Evolutionary conservation across 2,329 filamentous ascomycete species (phyloP).

Genomic region (Cladosporium sp.): DNA sequence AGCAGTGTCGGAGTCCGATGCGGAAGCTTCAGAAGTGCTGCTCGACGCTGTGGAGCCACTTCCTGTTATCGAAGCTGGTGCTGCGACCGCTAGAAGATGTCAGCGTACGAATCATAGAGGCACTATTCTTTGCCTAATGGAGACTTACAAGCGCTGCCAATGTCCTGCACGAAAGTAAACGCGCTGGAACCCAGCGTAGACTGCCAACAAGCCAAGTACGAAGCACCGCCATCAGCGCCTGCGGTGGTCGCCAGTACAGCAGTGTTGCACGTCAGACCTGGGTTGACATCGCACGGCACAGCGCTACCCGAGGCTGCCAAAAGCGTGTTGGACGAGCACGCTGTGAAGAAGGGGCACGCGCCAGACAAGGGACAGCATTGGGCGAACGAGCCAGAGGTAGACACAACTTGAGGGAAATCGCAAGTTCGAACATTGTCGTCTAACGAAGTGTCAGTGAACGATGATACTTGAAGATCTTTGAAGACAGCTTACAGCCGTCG

Average conservation of each 20-base stretch:
- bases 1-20: background rate
- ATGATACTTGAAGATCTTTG: background rate
- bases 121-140: too few relatives aligned
- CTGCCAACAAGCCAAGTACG: slow-evolving; percentile 17
- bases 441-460: background rate
- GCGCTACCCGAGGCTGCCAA: background rate
- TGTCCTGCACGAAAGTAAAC: slow-evolving; percentile 10
- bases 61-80: background rate
- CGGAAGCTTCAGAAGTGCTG: background rate
- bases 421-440: background rate
- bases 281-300: slow-evolving; percentile 7
- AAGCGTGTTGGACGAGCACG: slow-evolving; percentile 13
- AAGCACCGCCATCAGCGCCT: background rate
- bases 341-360: slow-evolving; percentile 6
- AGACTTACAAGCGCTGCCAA: slow-evolving; percentile 1
- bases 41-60: background rate
- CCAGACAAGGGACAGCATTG: slow-evolving; percentile 11
- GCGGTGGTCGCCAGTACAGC: background rate
- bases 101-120: background rate
- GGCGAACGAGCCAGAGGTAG: slow-evolving; percentile 2
- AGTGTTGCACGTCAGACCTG: slow-evolving; percentile 10
- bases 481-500: background rate
- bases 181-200: slow-evolving; percentile 5
- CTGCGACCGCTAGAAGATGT: background rate
- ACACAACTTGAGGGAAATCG: slow-evolving; percentile 7